phyloP scores from a whole-genome alignment of 805 yeast genomes.

The Yamadazyma sp. region DNA sequence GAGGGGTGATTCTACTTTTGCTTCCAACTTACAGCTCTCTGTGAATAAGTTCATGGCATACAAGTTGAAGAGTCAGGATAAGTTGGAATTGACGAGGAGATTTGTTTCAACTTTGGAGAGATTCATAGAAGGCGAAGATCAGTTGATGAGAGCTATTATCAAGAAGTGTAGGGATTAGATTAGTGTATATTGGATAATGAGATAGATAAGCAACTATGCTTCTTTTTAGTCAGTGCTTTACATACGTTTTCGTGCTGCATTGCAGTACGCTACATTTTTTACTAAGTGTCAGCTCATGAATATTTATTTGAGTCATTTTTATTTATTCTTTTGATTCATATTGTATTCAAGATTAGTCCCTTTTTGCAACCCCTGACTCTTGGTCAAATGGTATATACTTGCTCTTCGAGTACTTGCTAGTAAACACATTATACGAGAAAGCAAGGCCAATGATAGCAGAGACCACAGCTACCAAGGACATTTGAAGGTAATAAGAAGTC shows the following conservation, averaged over 20 bases:
- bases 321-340: no score
- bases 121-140: conserved; percentile 19
- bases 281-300: no score
- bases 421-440: conserved; percentile 25
- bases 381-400: conserved; percentile 24
- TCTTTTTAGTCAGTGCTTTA: no score
- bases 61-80: conserved; percentile 40
- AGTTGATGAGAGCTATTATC: conserved; percentile 40
- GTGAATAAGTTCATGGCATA: conserved; percentile 71
- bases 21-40: conserved; percentile 62
- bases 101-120: conserved; percentile 28
- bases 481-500: conserved; percentile 18
- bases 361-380: conserved; percentile 8
- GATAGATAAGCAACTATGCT: neutral
- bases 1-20: conserved; percentile 44
- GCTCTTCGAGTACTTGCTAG: conserved; percentile 16
- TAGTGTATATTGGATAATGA: neutral
- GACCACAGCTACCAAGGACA: conserved; percentile 24
- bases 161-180: conserved; percentile 29
- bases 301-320: no score
- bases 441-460: conserved; percentile 25
- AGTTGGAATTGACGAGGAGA: conserved; percentile 30
- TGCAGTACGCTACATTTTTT: no score
- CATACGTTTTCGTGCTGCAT: no score
- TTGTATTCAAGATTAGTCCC: no score